Percentiles rank a stretch among this genome's conserved stretches.
Evolutionary conservation across 1,284 basidiomycete species (phyloP).

Genomic region (Golubevia sp.): DNA sequence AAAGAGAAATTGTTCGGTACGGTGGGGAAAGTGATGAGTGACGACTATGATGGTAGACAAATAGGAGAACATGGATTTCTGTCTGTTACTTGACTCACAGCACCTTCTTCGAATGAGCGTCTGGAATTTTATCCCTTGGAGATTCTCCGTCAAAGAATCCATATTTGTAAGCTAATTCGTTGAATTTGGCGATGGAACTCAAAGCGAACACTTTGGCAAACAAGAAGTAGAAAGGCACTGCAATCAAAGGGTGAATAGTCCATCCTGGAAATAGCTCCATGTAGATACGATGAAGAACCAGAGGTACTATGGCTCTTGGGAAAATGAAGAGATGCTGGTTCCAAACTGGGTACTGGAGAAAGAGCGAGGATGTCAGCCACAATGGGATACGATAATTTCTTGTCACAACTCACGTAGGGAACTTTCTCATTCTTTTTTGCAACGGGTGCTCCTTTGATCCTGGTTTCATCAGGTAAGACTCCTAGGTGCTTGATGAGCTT

Average conservation of each 20-base stretch:
- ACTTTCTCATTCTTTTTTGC: no score
- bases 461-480: no score
- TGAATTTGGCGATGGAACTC: constrained; percentile 17
- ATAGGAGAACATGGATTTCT: no score
- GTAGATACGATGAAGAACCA: constrained; percentile 30
- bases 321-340: constrained; percentile 32
- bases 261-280: constrained; percentile 21
- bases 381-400: no score
- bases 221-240: constrained; percentile 23
- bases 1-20: no score
- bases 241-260: constrained; percentile 26
- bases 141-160: constrained; percentile 40
- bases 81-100: no score
- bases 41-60: no score
- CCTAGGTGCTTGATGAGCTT: no score
- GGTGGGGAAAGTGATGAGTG: no score
- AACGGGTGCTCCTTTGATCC: no score
- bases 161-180: constrained; percentile 14
- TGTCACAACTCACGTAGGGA: no score
- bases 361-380: no score
- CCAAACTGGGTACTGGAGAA: constrained; percentile 16
- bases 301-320: constrained; percentile 23
- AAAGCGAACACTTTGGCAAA: constrained; percentile 17
- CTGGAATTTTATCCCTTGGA: constrained; percentile 34
- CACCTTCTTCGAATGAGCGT: constrained; percentile 19